Evolutionary conservation across 148 eudicot genomes (phyloP), one percentile per base, ranked within the genome.

Genomic region (Tetragonia tetragonoides): DNA sequence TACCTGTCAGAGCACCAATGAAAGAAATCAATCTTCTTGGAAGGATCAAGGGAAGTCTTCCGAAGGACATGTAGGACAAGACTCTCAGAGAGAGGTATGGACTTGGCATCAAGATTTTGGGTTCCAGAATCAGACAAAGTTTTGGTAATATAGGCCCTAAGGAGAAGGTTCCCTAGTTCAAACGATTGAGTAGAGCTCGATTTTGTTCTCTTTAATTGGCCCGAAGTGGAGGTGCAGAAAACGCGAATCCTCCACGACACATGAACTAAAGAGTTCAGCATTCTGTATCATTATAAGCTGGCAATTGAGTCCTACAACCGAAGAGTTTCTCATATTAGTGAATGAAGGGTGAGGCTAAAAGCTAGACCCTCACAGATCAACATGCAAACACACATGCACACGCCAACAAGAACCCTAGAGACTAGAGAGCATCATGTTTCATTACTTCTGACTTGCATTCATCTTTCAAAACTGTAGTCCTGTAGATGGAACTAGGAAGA

Each of bases 21-120:
- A 79, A 93, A 91, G 72, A 91, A 93, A 69, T 87, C 89, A 68
- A 90, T 51, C 81, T 90, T 91, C 69, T 89, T 91, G 23, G 85
- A 74, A 42, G 86, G 78, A 60, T 88, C 90, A 66, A 91, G 82
- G 42, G 89, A 83, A 51, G 70, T 77, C 51, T 87, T 87, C 24
- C 75, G 77, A 51, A 93, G 91, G 57, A 91, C 78, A 78, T 86
- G 84, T 20, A 86, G 84, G 77, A 91, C 91, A 41, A 93, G 83
- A 69, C 77, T 74, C 67, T 91, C 95, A 1, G 89, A 87, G 56
- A 91, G 75, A 39, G 89, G 80, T 76, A 90, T 80, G 3, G 83
- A 73, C 28, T 83, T 77, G 10, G 68, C 78, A 65, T 83, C 90
- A n/a, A 93, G 89, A 72, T 81, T 87, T 49, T 70, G 71, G 3